Evolutionary conservation across 495 filamentous ascomycete species (phyloP), one percentile per base, ranked within the genome.

Genomic region (Venustampulla echinocandica): DNA sequence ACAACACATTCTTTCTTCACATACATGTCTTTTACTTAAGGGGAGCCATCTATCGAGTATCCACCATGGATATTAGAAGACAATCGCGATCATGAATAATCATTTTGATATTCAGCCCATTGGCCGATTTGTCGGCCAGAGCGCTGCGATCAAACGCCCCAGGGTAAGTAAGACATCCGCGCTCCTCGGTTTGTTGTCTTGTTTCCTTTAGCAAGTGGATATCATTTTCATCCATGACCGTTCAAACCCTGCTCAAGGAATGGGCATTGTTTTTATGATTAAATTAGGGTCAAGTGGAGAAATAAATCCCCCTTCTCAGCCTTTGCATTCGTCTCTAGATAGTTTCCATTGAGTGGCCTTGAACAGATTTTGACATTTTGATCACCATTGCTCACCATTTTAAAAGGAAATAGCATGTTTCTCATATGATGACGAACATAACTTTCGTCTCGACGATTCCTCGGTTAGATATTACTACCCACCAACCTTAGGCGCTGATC

Each of bases 381-480:
- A n/a, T n/a, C n/a, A n/a, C n/a, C n/a, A n/a, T n/a, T n/a, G n/a
- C n/a, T n/a, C n/a, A n/a, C n/a, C n/a, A n/a, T 2, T 3, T 11
- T 2, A 30, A 13, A 17, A 89, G 82, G 92, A 98, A 67, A 85
- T 96, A 42, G 71, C 86, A 1, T 85, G 69, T 60, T 98, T 96
- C 62, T 97, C 90, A 0, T 96, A 88, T 63, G 87, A 96, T 65
- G 71, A 85, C 10, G 61, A 87, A 10, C 93, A 84, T 62, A 55
- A 73, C n/a, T 87, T 85, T 57, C 81, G 68, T 39, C 74, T 84
- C 10, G 87, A 86, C 36, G 80, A 85, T 33, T 78, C 80, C 10
- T 90, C 87, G 0, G 55, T 99, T 30, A 74, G 76, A 37, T 95
- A 90, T 64, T 99, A 96, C 64, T 93, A 94, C 57, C 78, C 85